Percentiles rank a stretch among this genome's conserved stretches.
Conservation (phyloP, 73 alveolate species). For the Durusdinium trenchii region DNA sequence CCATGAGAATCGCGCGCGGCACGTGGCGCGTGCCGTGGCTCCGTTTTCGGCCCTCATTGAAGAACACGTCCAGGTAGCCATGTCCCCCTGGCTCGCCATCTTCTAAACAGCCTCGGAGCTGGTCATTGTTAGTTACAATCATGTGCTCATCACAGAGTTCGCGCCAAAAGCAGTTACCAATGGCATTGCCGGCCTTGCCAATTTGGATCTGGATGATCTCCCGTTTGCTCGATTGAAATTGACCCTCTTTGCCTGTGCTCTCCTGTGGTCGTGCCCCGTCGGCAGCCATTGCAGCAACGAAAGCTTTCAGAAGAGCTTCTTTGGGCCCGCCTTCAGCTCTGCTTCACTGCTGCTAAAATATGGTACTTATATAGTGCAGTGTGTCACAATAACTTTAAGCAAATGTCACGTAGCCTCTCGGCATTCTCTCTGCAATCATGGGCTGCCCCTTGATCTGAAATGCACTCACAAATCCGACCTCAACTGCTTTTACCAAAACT, state of each 20-base stretch:
- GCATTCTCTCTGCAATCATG: too few relatives aligned
- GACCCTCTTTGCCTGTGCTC: slow-evolving; percentile 15
- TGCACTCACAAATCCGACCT: too few relatives aligned
- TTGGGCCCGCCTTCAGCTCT: too few relatives aligned
- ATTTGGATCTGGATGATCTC: slow-evolving; percentile 94
- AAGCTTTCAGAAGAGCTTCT: too few relatives aligned
- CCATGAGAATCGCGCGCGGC: slow-evolving; percentile 86
- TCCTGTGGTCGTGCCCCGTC: too few relatives aligned
- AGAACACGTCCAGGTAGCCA: slow-evolving; percentile 87
- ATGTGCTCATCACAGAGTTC: slow-evolving; percentile 49
- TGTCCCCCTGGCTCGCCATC: background rate
- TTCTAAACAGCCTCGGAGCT: slow-evolving; percentile 15
- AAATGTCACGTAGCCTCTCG: too few relatives aligned
- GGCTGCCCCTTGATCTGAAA: too few relatives aligned
- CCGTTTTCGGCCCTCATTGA: slow-evolving; percentile 66
- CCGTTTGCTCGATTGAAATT: slow-evolving; percentile 28
- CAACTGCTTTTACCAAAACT: too few relatives aligned
- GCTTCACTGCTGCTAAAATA: too few relatives aligned
- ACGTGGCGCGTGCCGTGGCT: slow-evolving; percentile 25
- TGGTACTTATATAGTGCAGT: too few relatives aligned
- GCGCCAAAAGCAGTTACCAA: slow-evolving; percentile 82
- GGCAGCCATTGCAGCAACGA: too few relatives aligned
- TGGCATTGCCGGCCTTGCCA: slow-evolving; percentile 89
- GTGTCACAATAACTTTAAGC: too few relatives aligned
- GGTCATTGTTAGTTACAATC: slow-evolving; percentile 15